Percentiles rank a stretch among this genome's conserved stretches.
phyloP scores from a whole-genome alignment of 148 eudicot species.

The Rhododendron mucronatum region DNA sequence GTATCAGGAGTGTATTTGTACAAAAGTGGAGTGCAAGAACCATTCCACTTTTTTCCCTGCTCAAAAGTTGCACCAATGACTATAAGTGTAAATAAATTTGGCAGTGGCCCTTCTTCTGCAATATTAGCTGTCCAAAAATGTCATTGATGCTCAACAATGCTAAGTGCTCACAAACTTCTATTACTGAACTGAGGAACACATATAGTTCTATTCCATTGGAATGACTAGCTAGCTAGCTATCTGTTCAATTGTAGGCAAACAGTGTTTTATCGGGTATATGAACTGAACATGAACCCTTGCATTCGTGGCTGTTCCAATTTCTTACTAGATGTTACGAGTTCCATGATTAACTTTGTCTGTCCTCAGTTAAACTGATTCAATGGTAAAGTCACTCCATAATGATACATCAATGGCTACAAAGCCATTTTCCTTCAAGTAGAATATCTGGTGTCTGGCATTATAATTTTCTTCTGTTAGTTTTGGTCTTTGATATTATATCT shows the following conservation, averaged over 20 bases:
- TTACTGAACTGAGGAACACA: neutral
- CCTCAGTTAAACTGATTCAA: neutral
- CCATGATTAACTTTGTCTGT: neutral
- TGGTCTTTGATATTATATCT: neutral
- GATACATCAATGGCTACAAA: neutral
- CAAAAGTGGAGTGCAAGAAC: neutral
- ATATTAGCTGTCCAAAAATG: neutral
- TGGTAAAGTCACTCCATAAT: neutral
- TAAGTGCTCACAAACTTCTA: neutral
- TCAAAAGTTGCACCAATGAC: neutral
- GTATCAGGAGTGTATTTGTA: neutral
- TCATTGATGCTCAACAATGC: neutral
- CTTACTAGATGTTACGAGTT: neutral
- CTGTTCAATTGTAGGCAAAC: neutral
- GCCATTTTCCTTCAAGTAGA: neutral
- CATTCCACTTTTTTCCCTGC: neutral
- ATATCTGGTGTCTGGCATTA: neutral
- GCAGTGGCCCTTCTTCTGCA: neutral
- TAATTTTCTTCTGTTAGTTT: neutral
- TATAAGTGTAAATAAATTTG: neutral
- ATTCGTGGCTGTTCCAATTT: neutral
- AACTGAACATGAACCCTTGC: neutral
- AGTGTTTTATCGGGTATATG: neutral
- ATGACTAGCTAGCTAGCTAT: constrained; percentile 8
- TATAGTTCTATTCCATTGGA: neutral